phyloP scores from a whole-genome alignment of 1,284 basidiomycete species.

The Cerrena zonata region DNA sequence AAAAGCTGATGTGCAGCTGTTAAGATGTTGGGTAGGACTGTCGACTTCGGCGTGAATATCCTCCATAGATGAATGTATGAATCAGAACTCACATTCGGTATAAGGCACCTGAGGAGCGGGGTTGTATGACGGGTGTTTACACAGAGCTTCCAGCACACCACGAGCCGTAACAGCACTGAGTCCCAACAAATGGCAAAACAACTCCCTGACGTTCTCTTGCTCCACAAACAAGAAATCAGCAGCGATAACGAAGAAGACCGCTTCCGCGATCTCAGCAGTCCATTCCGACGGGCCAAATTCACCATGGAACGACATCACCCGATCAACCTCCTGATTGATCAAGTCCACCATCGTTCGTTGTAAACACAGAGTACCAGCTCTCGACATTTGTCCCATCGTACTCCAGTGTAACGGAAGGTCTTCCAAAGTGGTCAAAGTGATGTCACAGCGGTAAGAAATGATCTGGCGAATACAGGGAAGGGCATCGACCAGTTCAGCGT shows the following conservation, averaged over 20 bases:
- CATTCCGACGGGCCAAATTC: not conserved
- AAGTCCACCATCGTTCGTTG: not conserved
- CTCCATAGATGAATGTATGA: not conserved
- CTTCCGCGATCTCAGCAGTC: not conserved
- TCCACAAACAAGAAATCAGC: conserved; percentile 2
- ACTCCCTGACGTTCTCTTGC: not conserved
- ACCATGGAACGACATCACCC: not conserved
- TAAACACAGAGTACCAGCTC: not conserved
- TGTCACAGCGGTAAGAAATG: conserved; percentile 7
- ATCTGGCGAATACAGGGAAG: conserved; percentile 4
- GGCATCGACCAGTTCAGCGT: not conserved
- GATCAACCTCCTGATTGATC: not conserved
- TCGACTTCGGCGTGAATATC: too few species aligned
- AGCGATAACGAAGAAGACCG: not conserved
- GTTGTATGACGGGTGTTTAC: not conserved
- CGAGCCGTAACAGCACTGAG: not conserved
- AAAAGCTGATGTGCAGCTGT: not conserved
- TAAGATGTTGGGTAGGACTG: not conserved
- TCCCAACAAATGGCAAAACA: not conserved
- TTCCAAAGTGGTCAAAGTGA: not conserved
- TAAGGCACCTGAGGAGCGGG: not conserved
- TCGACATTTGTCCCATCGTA: conserved; percentile 1
- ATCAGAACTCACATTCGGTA: not conserved
- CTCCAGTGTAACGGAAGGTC: conserved; percentile 1
- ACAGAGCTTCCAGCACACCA: not conserved